Conservation (phyloP, 306 rosid genomes). For the Sicyos baderoa region DNA sequence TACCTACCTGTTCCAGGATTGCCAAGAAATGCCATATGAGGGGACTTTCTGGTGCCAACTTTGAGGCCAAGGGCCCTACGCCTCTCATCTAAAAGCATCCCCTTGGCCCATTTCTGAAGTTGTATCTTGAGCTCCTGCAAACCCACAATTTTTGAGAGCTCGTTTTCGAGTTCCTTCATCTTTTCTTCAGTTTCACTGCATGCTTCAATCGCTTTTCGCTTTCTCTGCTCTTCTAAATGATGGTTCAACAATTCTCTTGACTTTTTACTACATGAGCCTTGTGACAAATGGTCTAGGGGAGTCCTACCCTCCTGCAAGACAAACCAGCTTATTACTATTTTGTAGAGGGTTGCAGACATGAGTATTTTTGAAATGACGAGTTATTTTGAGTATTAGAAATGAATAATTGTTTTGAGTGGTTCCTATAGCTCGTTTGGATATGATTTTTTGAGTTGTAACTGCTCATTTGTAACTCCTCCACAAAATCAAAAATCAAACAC, state of each 20-base stretch:
- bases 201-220: slow-evolving; percentile 70
- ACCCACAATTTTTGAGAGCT: slow-evolving; percentile 75
- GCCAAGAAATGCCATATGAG: slow-evolving; percentile 99
- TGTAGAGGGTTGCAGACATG: too few relatives aligned
- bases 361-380: too few relatives aligned
- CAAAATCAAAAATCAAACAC: too few relatives aligned
- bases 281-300: slow-evolving; percentile 72
- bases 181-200: slow-evolving; percentile 82
- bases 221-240: slow-evolving; percentile 76
- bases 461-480: too few relatives aligned
- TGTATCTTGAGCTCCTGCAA: slow-evolving; percentile 74
- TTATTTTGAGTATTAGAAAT: too few relatives aligned
- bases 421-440: too few relatives aligned
- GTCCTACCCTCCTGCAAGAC: slow-evolving; percentile 79
- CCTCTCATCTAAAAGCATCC: slow-evolving; percentile 98
- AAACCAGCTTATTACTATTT: neutral
- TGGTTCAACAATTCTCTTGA: slow-evolving; percentile 45
- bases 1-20: slow-evolving; percentile 99
- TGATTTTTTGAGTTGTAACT: too few relatives aligned
- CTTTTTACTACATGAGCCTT: slow-evolving; percentile 67
- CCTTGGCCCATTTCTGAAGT: slow-evolving; percentile 89
- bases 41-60: slow-evolving; percentile 81
- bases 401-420: too few relatives aligned
- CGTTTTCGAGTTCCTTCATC: slow-evolving; percentile 79
- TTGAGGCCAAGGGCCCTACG: slow-evolving; percentile 85